These are phyloP conservation scores for Pyrenopolyporus hunteri DNA, from an alignment of 495 filamentous ascomycete genomes.

Conservation along the genomic window DNA sequence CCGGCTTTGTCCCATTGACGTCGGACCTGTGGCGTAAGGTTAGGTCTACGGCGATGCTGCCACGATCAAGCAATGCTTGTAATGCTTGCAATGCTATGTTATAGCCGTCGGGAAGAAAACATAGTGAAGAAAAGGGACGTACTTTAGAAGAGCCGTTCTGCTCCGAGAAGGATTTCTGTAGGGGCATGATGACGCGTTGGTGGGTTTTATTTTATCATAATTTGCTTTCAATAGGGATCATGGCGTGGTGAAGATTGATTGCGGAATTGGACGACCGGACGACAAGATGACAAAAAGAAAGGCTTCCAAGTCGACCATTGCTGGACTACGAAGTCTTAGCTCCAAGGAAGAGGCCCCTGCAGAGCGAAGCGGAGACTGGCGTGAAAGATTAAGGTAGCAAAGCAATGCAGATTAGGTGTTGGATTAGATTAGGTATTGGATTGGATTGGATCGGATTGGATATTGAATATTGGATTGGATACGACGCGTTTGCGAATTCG, in stretches of 20 bases:
- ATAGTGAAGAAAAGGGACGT: background rate
- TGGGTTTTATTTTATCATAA: conserved; percentile 19
- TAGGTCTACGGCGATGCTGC: too few species aligned
- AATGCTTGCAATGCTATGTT: background rate
- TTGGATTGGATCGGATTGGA: conserved; percentile 1
- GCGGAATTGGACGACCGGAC: background rate
- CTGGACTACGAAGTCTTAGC: background rate
- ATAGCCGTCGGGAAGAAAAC: background rate
- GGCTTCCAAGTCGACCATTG: background rate
- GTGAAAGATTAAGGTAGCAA: conserved; percentile 8
- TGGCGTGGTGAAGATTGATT: background rate
- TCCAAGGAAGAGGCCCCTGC: background rate
- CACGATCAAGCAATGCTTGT: too few species aligned
- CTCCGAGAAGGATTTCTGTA: conserved; percentile 60
- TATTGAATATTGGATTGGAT: background rate
- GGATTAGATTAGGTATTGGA: conserved; percentile 1
- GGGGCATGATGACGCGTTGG: conserved; percentile 46
- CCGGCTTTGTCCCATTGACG: conserved; percentile 57
- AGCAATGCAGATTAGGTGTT: conserved; percentile 1
- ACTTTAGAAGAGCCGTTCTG: conserved; percentile 44
- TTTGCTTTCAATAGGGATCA: background rate
- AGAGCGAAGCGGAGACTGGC: conserved; percentile 6
- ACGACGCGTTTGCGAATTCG: conserved; percentile 1
- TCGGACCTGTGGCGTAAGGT: conserved; percentile 40
- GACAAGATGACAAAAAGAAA: background rate